phyloP scores from a whole-genome alignment of 441 rosid genomes.

The Capsella rubella region DNA sequence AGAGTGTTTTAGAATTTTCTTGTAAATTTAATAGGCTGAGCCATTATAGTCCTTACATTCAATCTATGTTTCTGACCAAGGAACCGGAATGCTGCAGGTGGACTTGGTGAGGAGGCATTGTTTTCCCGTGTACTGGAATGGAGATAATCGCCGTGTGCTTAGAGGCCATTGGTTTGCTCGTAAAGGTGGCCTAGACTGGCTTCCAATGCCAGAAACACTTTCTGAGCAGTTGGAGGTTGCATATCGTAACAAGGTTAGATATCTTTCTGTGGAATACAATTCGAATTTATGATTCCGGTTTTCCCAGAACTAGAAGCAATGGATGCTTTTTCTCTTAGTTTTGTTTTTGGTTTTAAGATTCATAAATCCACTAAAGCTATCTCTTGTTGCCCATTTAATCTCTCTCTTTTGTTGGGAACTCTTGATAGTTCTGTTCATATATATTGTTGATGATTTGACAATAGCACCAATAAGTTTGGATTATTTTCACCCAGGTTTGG shows the following conservation, averaged over 20 bases:
- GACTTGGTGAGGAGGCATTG: constrained; percentile 87
- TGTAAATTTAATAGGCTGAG: constrained; percentile 17
- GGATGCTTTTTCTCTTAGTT: constrained; percentile 10
- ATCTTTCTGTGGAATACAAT: neutral
- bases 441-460: constrained; percentile 11
- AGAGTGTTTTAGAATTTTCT: neutral
- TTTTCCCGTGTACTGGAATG: constrained; percentile 97
- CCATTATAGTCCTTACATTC: constrained; percentile 1
- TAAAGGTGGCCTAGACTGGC: constrained; percentile 95
- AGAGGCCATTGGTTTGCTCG: constrained; percentile 99
- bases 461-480: constrained; percentile 34
- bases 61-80: constrained; percentile 28
- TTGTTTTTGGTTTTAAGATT: neutral
- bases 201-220: constrained; percentile 93
- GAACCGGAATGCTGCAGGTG: constrained; percentile 63
- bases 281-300: neutral
- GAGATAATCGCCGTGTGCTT: constrained; percentile 94
- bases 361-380: constrained; percentile 2
- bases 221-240: constrained; percentile 96
- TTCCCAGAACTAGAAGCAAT: neutral
- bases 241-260: constrained; percentile 73
- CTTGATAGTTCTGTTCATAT: constrained; percentile 3
- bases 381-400: neutral
- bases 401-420: neutral
- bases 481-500: constrained; percentile 76